Evolutionary conservation across 2,329 filamentous ascomycete genomes (phyloP).

Genomic region (Xylariaceae sp.): DNA sequence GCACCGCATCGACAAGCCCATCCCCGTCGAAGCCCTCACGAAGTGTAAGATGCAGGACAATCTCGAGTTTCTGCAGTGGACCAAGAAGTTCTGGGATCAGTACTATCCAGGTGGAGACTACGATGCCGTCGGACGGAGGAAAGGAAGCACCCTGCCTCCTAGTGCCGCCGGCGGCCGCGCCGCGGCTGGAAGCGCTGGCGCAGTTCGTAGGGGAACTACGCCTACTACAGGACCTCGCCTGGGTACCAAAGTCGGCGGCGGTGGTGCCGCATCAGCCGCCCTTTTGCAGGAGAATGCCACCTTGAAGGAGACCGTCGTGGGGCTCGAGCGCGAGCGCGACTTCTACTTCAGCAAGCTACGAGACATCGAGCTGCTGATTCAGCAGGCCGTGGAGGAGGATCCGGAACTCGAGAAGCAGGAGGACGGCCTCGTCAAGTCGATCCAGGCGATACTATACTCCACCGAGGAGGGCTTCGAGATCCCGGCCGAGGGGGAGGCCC

Average conservation of each 20-base stretch:
- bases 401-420: constrained; percentile 93
- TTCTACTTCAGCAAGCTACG: constrained; percentile 99
- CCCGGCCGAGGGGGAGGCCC: constrained; percentile 66
- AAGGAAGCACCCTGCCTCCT: constrained; percentile 61
- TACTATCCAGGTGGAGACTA: constrained; percentile 97
- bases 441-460: constrained; percentile 94
- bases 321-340: constrained; percentile 91
- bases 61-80: constrained; percentile 96
- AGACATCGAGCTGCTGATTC: constrained; percentile 91
- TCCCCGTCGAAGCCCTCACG: constrained; percentile 81
- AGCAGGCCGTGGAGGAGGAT: constrained; percentile 87
- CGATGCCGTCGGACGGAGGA: constrained; percentile 80
- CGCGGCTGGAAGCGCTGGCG: constrained; percentile 43
- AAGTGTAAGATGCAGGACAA: constrained; percentile 99
- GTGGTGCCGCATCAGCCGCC: constrained; percentile 60
- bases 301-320: constrained; percentile 91
- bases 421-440: constrained; percentile 85
- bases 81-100: constrained; percentile 95
- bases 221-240: constrained; percentile 52
- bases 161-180: constrained; percentile 34
- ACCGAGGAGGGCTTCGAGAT: constrained; percentile 94
- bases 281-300: constrained; percentile 80
- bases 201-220: constrained; percentile 53
- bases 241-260: constrained; percentile 18
- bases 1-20: constrained; percentile 82